A percentile compares a stretch with the other conserved stretches of the same genome.
These are phyloP conservation scores for Cucumis sativus DNA, from an alignment of 306 rosid genomes.

Conservation along the genomic window Cucumber_9930_V3 NC_026658.2:25874001-25874500, in stretches of 20 bases:
- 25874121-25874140: too few species aligned
- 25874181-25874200: constrained; percentile 29
- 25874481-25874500: constrained; percentile 75
- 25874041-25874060: too few species aligned
- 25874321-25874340: too few species aligned
- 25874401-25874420: constrained; percentile 79
- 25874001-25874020: too few species aligned
- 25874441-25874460: constrained; percentile 76
- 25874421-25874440: constrained; percentile 59
- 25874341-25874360: too few species aligned
- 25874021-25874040: too few species aligned
- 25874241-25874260: constrained; percentile 73
- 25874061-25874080: too few species aligned
- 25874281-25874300: constrained; percentile 84
- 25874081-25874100: too few species aligned
- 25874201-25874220: constrained; percentile 71
- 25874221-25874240: constrained; percentile 43
- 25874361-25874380: not conserved
- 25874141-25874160: too few species aligned
- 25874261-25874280: constrained; percentile 74
- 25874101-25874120: too few species aligned
- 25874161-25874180: not conserved
- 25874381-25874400: constrained; percentile 26
- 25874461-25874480: constrained; percentile 75
- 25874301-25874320: constrained; percentile 39